phyloP scores from a whole-genome alignment of 2,329 filamentous ascomycete species.

The Sporothrix mexicana region DNA sequence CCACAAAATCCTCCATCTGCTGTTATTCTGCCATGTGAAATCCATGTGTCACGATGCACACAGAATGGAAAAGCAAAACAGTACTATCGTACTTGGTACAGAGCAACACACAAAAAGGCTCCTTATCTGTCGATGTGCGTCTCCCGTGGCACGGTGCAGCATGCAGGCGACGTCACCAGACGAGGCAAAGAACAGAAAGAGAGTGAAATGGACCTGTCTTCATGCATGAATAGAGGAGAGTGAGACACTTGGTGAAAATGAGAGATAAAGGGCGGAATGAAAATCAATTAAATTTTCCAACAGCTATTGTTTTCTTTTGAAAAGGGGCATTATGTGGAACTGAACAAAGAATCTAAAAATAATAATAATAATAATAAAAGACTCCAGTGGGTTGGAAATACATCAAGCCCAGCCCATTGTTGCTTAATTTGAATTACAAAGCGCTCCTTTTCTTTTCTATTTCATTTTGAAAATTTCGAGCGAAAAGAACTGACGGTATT shows the following conservation, averaged over 20 bases:
- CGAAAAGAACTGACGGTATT: no score
- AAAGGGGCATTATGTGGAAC: background rate
- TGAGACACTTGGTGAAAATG: background rate
- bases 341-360: background rate
- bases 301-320: background rate
- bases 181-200: conserved; percentile 4
- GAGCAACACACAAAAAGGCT: background rate
- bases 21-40: conserved; percentile 22
- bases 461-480: background rate
- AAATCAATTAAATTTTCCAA: background rate
- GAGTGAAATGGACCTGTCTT: background rate
- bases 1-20: background rate
- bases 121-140: conserved; percentile 16
- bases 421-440: no score
- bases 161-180: conserved; percentile 30
- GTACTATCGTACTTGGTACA: background rate
- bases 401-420: no score
- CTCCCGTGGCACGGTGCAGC: conserved; percentile 8
- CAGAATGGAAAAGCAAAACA: background rate
- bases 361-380: no score
- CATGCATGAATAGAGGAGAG: conserved; percentile 5
- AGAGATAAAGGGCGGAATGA: background rate
- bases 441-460: no score
- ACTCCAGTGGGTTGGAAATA: background rate
- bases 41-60: conserved; percentile 27